Evolutionary conservation across 139 green algal genomes (phyloP), one percentile per base, ranked within the genome.

Genomic region (Parachlorella kessleri): DNA sequence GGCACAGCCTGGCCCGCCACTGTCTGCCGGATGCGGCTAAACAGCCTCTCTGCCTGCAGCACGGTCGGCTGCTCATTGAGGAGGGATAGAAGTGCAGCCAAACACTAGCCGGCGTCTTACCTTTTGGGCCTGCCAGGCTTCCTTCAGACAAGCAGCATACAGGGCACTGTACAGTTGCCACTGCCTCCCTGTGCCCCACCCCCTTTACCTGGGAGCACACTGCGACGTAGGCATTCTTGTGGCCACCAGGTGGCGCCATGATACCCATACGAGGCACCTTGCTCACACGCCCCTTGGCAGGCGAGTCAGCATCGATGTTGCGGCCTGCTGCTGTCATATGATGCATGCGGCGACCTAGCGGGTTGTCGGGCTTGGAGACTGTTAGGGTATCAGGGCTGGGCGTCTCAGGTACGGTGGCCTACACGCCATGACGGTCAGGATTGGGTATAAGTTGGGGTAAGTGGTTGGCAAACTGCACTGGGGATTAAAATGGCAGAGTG

Each of bases 351-450:
- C 70, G 35, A 4, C 54, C 40, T 26, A 64, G 39, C 71, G 72
- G 69, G 40, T 54, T 64, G 39, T 86, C 70, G 3, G 59, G 38
- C 38, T 84, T 87, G 28, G 66, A 67, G 4, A 69, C 63, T 26
- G 72, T 75, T 6, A 84, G 5, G 28, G 76, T 63, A 39, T 90
- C 87, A 6, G 92, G 92, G 53, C 86, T 88, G 64, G 93, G 93
- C 14, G 93, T 97, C 84, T 97, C 93, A 30, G 93, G 93, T 65
- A 97, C 90, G 10, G 91, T 94, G 85, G 93, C 88, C 73, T 92
- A 70, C 23, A 76, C 10, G 36, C n/a, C n/a, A n/a, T n/a, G n/a
- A n/a, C n/a, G n/a, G n/a, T n/a, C n/a, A n/a, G n/a, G n/a, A n/a
- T n/a, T n/a, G n/a, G n/a, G n/a, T n/a, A n/a, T n/a, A n/a, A n/a